Conservation (phyloP, 176 grass and related monocot species). For the Carex cristatella region DNA sequence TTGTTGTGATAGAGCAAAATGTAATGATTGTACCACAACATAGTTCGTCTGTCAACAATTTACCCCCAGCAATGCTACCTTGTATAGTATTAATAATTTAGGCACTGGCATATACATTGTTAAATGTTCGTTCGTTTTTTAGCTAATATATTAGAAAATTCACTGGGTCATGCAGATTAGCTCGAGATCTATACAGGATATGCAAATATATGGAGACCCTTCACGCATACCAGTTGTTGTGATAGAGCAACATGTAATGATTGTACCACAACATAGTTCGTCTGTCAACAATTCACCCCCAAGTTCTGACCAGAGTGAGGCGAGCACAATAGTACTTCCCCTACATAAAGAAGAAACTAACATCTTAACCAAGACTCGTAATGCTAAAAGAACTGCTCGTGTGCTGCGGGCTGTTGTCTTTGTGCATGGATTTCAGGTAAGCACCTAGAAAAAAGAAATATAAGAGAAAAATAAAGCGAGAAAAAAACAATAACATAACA, state of each 20-base stretch:
- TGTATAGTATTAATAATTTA: neutral
- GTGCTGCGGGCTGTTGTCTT: conserved; percentile 72
- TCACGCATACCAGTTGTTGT: conserved; percentile 80
- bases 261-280: conserved; percentile 50
- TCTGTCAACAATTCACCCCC: conserved; percentile 33
- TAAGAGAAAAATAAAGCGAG: neutral
- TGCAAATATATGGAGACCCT: conserved; percentile 91
- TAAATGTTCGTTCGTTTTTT: neutral
- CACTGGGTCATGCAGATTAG: conserved; percentile 48
- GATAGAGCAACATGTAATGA: conserved; percentile 83
- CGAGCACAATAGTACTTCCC: conserved; percentile 25
- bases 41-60: conserved; percentile 35
- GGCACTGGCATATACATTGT: neutral
- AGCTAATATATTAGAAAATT: conserved; percentile 8
- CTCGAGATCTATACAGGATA: conserved; percentile 60
- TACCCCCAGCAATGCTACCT: neutral
- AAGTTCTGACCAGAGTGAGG: conserved; percentile 26
- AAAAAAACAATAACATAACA: neutral
- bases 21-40: conserved; percentile 70
- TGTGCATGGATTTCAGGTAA: conserved; percentile 98
- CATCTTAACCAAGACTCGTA: conserved; percentile 22
- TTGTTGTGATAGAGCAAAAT: conserved; percentile 85
- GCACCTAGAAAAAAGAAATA: neutral
- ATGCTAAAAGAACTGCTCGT: conserved; percentile 37
- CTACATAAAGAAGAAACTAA: conserved; percentile 28